phyloP scores from a whole-genome alignment of 306 rosid species.

The Cucurbita pepo region DNA sequence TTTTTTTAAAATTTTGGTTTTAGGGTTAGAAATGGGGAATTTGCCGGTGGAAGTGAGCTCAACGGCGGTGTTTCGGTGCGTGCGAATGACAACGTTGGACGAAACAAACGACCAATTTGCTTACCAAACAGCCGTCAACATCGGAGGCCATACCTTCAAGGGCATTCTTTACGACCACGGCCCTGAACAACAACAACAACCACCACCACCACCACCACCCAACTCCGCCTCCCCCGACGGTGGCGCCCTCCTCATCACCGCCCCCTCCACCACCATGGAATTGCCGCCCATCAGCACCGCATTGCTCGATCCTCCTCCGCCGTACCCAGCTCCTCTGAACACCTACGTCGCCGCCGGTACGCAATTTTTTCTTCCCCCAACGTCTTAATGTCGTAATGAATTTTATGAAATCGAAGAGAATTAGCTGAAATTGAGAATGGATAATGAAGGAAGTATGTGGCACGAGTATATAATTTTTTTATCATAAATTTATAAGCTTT shows the following conservation, averaged over 20 bases:
- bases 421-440: not conserved
- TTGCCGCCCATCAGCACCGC: conserved; percentile 13
- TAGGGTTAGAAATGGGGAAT: conserved; percentile 35
- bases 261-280: not conserved
- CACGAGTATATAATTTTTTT: not conserved
- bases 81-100: conserved; percentile 36
- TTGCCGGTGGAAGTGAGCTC: conserved; percentile 38
- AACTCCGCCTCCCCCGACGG: conserved; percentile 17
- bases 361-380: conserved; percentile 66
- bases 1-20: not conserved
- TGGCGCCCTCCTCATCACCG: conserved; percentile 18
- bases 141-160: conserved; percentile 49
- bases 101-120: conserved; percentile 42
- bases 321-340: conserved; percentile 39
- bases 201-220: not conserved
- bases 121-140: conserved; percentile 52
- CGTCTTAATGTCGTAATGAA: conserved; percentile 17
- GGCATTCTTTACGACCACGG: conserved; percentile 57
- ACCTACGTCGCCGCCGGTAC: conserved; percentile 51
- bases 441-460: not conserved
- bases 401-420: not conserved
- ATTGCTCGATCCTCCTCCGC: conserved; percentile 34
- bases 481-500: not conserved
- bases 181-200: conserved; percentile 14
- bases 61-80: conserved; percentile 43